Evolutionary conservation across 768 basidiomycete genomes (phyloP).

Genomic region (Clavaria fumosa): DNA sequence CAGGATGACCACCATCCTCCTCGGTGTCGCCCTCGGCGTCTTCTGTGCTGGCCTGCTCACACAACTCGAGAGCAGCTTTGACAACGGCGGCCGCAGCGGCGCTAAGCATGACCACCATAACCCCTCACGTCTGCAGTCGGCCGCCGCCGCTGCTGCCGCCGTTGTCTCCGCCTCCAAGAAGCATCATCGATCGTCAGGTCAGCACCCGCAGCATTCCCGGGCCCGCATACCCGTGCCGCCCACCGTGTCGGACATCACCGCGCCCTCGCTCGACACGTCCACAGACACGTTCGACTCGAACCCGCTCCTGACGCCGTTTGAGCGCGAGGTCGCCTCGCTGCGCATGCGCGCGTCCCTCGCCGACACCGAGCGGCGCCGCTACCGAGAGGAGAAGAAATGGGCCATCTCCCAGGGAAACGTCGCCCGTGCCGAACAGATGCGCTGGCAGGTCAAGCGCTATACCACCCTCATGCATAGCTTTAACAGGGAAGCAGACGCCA

Average conservation of each 20-base stretch:
- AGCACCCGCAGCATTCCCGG: slow-evolving; percentile 4
- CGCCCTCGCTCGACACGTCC: slow-evolving; percentile 44
- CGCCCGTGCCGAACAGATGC: slow-evolving; percentile 63
- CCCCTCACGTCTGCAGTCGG: background rate
- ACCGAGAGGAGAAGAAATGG: slow-evolving; percentile 82
- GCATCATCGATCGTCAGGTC: no score
- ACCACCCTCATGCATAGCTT: slow-evolving; percentile 70
- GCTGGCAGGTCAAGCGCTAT: slow-evolving; percentile 74
- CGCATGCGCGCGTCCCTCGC: slow-evolving; percentile 67
- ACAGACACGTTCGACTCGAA: slow-evolving; percentile 50
- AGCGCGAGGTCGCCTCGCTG: slow-evolving; percentile 61
- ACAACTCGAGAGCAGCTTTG: slow-evolving; percentile 41
- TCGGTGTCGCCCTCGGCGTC: slow-evolving; percentile 49
- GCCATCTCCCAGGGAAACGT: slow-evolving; percentile 64
- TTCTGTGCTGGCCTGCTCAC: slow-evolving; percentile 58
- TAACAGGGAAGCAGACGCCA: slow-evolving; percentile 59
- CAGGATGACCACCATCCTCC: slow-evolving; percentile 35
- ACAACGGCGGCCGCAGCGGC: slow-evolving; percentile 13
- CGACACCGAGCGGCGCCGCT: slow-evolving; percentile 67
- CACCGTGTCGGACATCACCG: slow-evolving; percentile 37
- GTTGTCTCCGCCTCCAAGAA: no score
- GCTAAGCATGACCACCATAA: background rate
- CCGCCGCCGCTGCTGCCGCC: no score
- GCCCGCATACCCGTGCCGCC: slow-evolving; percentile 8
- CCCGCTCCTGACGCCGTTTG: slow-evolving; percentile 42